Conservation (phyloP, 768 basidiomycete genomes). For the Mycena epipterygia region DNA sequence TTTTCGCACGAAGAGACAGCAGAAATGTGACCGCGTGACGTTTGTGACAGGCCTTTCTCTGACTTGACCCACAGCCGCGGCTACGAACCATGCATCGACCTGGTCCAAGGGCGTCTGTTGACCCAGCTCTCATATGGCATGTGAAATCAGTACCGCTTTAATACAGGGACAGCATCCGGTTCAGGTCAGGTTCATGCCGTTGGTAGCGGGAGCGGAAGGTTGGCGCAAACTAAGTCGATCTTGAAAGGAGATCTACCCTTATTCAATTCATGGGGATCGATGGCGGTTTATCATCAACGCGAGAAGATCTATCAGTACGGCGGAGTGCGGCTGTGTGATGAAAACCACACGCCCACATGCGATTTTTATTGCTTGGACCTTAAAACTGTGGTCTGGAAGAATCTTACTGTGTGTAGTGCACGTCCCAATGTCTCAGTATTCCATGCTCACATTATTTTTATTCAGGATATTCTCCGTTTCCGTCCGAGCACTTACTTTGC, state of each 20-base stretch:
- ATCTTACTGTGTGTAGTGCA: slow-evolving; percentile 40
- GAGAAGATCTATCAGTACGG: slow-evolving; percentile 40
- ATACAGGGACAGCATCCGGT: too few species aligned
- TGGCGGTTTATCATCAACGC: slow-evolving; percentile 33
- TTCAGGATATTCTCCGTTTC: slow-evolving; percentile 10
- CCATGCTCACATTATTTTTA: not conserved
- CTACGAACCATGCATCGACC: too few species aligned
- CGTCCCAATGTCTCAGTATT: not conserved
- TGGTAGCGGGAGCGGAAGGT: not conserved
- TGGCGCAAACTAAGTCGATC: not conserved
- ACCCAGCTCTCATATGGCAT: too few species aligned
- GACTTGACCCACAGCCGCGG: too few species aligned
- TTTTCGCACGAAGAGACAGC: too few species aligned
- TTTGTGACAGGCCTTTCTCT: too few species aligned
- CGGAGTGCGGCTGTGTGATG: slow-evolving; percentile 36
- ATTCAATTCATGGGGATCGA: slow-evolving; percentile 39
- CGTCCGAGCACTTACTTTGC: slow-evolving; percentile 10
- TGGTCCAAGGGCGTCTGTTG: too few species aligned
- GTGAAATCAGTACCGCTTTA: too few species aligned
- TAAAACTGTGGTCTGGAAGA: slow-evolving; percentile 39
- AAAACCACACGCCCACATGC: slow-evolving; percentile 25
- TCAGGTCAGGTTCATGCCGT: too few species aligned
- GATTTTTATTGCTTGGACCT: slow-evolving; percentile 42
- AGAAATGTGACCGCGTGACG: too few species aligned
- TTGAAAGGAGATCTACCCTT: slow-evolving; percentile 38